Evolutionary conservation across 306 rosid genomes (phyloP).

Genomic region (Quercus suber): DNA sequence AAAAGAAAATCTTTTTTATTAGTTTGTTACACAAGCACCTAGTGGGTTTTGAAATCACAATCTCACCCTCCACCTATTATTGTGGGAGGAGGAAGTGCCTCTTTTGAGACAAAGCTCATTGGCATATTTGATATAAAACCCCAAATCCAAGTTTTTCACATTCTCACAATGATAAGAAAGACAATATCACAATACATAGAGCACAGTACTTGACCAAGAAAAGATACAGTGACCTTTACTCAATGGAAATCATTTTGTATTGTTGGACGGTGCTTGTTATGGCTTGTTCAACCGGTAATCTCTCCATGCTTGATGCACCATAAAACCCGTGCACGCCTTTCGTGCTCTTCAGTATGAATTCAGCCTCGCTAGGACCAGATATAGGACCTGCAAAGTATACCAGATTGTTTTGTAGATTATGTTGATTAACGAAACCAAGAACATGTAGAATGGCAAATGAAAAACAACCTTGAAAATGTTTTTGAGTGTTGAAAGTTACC

Average conservation of each 20-base stretch:
- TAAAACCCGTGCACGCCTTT: slow-evolving; percentile 89
- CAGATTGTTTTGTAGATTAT: background rate
- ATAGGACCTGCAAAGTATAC: slow-evolving; percentile 69
- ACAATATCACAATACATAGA: slow-evolving; percentile 9
- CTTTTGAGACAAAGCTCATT: too few species aligned
- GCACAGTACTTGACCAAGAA: slow-evolving; percentile 23
- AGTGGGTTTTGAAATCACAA: too few species aligned
- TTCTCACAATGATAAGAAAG: slow-evolving; percentile 1
- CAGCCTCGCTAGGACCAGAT: slow-evolving; percentile 85
- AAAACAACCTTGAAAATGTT: background rate
- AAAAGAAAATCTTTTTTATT: too few species aligned
- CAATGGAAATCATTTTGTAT: slow-evolving; percentile 66
- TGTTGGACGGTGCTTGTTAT: slow-evolving; percentile 71
- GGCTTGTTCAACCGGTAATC: slow-evolving; percentile 91
- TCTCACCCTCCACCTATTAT: too few species aligned
- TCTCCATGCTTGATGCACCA: slow-evolving; percentile 96
- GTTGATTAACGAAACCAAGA: slow-evolving; percentile 7
- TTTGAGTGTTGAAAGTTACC: background rate
- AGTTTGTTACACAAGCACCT: too few species aligned
- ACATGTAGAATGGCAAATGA: background rate
- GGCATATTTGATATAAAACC: background rate
- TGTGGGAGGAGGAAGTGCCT: too few species aligned
- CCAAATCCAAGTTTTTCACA: slow-evolving; percentile 7
- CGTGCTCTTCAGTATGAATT: slow-evolving; percentile 75
- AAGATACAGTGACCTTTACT: slow-evolving; percentile 32